These are phyloP conservation scores for Myxozyma kluyveri DNA, from an alignment of 805 yeast species.

Conservation along the genomic window DNA sequence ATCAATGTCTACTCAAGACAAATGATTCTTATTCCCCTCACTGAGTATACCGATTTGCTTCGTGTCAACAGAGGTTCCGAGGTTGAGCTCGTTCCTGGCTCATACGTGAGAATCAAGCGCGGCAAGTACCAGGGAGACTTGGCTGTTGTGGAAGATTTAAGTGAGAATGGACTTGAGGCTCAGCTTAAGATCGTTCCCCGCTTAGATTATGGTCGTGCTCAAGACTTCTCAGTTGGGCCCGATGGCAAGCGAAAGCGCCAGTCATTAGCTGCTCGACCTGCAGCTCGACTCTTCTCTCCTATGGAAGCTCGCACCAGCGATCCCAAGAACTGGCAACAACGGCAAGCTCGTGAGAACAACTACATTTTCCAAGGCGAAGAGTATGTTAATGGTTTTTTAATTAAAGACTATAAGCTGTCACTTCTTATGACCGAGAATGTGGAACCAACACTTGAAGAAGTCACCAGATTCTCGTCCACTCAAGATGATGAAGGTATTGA, in stretches of 20 bases:
- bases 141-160: constrained; percentile 87
- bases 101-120: constrained; percentile 83
- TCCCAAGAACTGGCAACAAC: constrained; percentile 54
- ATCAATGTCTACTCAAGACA: constrained; percentile 75
- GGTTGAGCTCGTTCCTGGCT: constrained; percentile 84
- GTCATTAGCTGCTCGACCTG: constrained; percentile 66
- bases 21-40: constrained; percentile 86
- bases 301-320: constrained; percentile 86
- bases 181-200: constrained; percentile 90
- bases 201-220: constrained; percentile 74
- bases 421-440: constrained; percentile 74
- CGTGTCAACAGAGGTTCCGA: constrained; percentile 87
- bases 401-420: constrained; percentile 80
- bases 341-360: constrained; percentile 53
- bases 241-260: constrained; percentile 54
- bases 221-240: constrained; percentile 33
- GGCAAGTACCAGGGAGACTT: constrained; percentile 92
- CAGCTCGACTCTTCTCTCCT: constrained; percentile 81
- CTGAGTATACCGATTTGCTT: constrained; percentile 88
- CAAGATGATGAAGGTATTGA: constrained; percentile 80
- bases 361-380: constrained; percentile 83
- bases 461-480: constrained; percentile 67
- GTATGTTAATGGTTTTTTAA: constrained; percentile 81
- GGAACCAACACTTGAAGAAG: constrained; percentile 82
- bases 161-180: constrained; percentile 95